Evolutionary conservation across 257 asterid genomes (phyloP), one percentile per base, ranked within the genome.

Genomic region (Solanum chmielewskii): DNA sequence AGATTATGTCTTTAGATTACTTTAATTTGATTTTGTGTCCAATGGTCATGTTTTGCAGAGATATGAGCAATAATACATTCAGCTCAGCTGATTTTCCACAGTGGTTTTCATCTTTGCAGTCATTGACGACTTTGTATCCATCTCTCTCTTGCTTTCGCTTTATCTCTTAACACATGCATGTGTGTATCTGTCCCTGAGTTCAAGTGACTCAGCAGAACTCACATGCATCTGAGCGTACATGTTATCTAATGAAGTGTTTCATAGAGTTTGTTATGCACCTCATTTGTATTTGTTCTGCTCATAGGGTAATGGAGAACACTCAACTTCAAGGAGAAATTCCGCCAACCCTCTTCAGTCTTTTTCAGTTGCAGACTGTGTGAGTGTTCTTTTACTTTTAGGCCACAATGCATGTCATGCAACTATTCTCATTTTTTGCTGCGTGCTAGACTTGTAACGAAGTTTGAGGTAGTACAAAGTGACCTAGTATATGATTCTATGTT

Each of bases 41-140:
- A 18, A 18, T 80, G 69, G 18, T 80, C 85, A 80, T 49, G 59
- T 71, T 71, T 88, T 73, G 87, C 90, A 88, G 90, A 87, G 90
- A 88, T 68, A 59, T 88, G 90, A 90, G 92, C 87, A 88, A 90
- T 86, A 90, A 90, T 86, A 82, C 89, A 73, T 90, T 90, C 80
- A 80, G 33, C 82, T 73, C 87, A 64, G 85, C 89, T 64, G 85
- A 64, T 83, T 68, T 90, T 78, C 92, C 90, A 11, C 35, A 59
- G 52, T 90, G 90, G 90, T 6, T 88, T 78, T 83, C 88, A 31
- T 29, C 71, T n/a, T 83, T 90, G 29, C 71, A 31, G 83, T 90
- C 92, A n/a, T 88, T 90, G 90, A 86, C 89, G 37, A 90, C 92
- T 74, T 39, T 90, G 92, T 90, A 90, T 8, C n/a, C 47, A 25